Evolutionary conservation across 257 asterid species (phyloP).

Genomic region (Orobanche coerulescens): DNA sequence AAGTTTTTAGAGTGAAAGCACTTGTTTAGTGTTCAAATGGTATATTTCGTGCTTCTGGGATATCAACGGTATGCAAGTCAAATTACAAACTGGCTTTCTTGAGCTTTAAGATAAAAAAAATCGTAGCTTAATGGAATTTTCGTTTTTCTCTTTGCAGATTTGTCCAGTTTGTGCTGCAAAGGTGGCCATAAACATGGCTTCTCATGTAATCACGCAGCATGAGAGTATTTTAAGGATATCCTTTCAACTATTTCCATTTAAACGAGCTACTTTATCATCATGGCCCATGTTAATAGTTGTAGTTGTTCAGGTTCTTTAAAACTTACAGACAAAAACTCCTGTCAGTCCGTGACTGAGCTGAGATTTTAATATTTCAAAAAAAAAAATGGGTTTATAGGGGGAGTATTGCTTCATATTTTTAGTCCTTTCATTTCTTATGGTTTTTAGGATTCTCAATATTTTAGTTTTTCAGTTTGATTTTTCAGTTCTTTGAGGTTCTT

Average conservation of each 20-base stretch:
- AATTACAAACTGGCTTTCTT: constrained; percentile 2
- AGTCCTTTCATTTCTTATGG: too few relatives aligned
- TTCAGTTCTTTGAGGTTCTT: too few relatives aligned
- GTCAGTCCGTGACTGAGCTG: too few relatives aligned
- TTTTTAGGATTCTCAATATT: too few relatives aligned
- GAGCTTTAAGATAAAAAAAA: not conserved
- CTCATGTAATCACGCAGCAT: constrained; percentile 75
- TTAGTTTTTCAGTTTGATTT: too few relatives aligned
- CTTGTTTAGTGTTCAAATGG: not conserved
- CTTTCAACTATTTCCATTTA: constrained; percentile 28
- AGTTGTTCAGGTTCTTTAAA: too few relatives aligned
- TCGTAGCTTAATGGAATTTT: constrained; percentile 13
- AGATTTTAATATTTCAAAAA: too few relatives aligned
- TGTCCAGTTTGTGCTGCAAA: constrained; percentile 77
- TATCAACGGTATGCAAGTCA: not conserved
- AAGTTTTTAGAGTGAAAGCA: not conserved
- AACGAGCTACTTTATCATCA: not conserved
- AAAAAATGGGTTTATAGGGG: too few relatives aligned
- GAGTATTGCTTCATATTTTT: too few relatives aligned
- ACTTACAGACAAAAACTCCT: too few relatives aligned
- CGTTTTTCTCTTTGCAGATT: constrained; percentile 52
- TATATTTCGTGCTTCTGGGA: constrained; percentile 7
- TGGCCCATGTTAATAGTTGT: too few relatives aligned
- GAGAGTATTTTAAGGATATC: constrained; percentile 79
- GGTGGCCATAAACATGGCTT: constrained; percentile 78